phyloP scores from a whole-genome alignment of 176 grass and related monocot species.

The Rhynchospora breviuscula region DNA sequence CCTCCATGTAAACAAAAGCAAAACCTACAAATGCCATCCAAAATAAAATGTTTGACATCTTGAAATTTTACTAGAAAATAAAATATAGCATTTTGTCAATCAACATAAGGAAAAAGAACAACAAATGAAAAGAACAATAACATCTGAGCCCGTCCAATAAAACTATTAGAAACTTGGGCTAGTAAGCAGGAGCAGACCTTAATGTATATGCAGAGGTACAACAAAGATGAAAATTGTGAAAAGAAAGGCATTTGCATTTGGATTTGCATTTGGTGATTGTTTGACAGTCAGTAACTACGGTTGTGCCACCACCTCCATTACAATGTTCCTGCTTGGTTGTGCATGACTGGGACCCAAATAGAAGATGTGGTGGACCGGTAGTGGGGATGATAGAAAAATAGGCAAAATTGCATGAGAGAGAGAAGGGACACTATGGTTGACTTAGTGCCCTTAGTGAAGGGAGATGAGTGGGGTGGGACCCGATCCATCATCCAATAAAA shows the following conservation, averaged over 20 bases:
- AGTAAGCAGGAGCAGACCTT: slow-evolving; percentile 96
- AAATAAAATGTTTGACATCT: neutral
- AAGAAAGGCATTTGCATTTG: slow-evolving; percentile 75
- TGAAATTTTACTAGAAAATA: slow-evolving; percentile 11
- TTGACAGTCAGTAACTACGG: slow-evolving; percentile 53
- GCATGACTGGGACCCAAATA: slow-evolving; percentile 44
- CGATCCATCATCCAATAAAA: slow-evolving; percentile 89
- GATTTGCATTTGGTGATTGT: slow-evolving; percentile 59
- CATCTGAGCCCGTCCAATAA: slow-evolving; percentile 31
- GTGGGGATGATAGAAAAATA: slow-evolving; percentile 39
- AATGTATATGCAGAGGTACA: slow-evolving; percentile 31
- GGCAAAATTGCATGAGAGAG: slow-evolving; percentile 72
- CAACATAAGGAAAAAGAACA: slow-evolving; percentile 5
- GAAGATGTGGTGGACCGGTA: slow-evolving; percentile 65
- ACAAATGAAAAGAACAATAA: slow-evolving; percentile 2
- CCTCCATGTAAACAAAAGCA: slow-evolving; percentile 99
- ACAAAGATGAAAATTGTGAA: slow-evolving; percentile 37
- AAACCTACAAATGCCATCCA: slow-evolving; percentile 49
- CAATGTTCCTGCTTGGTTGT: slow-evolving; percentile 57
- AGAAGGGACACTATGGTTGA: slow-evolving; percentile 62
- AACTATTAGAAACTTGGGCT: slow-evolving; percentile 47
- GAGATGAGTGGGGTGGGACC: slow-evolving; percentile 45
- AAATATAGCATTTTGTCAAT: neutral
- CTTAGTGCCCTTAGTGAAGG: slow-evolving; percentile 65
- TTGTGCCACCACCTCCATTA: slow-evolving; percentile 75